phyloP scores from a whole-genome alignment of 768 basidiomycete genomes.

The Leucogyrophana mollusca region DNA sequence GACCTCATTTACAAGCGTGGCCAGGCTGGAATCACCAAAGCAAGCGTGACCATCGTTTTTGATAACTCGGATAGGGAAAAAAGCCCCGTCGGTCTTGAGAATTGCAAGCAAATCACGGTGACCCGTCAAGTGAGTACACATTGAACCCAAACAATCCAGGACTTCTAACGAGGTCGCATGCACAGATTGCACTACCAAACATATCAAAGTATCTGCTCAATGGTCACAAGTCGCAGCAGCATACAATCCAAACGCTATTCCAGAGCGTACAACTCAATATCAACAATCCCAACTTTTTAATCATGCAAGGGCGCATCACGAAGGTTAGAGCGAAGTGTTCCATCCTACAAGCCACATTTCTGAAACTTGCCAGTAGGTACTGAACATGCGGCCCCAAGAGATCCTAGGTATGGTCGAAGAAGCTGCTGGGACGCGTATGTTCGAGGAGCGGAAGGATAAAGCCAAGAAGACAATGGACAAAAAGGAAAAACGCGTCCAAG shows the following conservation, averaged over 20 bases:
- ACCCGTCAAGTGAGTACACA: conserved; percentile 76
- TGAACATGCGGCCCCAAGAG: conserved; percentile 98
- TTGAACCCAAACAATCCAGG: background rate
- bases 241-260: conserved; percentile 84
- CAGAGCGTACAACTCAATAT: conserved; percentile 98
- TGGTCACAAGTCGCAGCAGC: conserved; percentile 89
- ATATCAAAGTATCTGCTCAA: conserved; percentile 94
- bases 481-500: conserved; percentile 94
- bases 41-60: conserved; percentile 97
- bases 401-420: conserved; percentile 99
- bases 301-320: conserved; percentile 99
- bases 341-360: conserved; percentile 2
- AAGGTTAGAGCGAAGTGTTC: conserved; percentile 56
- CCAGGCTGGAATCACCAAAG: conserved; percentile 95
- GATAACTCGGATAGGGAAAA: conserved; percentile 90
- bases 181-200: conserved; percentile 88
- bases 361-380: conserved; percentile 48
- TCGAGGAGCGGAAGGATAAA: conserved; percentile 97
- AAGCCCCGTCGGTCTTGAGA: conserved; percentile 80
- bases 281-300: conserved; percentile 99
- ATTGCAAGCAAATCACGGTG: conserved; percentile 87
- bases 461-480: conserved; percentile 94
- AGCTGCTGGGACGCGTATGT: conserved; percentile 98
- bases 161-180: background rate
- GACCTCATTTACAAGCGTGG: conserved; percentile 99